These are phyloP conservation scores for Trematosphaeria pertusa DNA, from an alignment of 2,329 filamentous ascomycete genomes.

Conservation along the genomic window DNA sequence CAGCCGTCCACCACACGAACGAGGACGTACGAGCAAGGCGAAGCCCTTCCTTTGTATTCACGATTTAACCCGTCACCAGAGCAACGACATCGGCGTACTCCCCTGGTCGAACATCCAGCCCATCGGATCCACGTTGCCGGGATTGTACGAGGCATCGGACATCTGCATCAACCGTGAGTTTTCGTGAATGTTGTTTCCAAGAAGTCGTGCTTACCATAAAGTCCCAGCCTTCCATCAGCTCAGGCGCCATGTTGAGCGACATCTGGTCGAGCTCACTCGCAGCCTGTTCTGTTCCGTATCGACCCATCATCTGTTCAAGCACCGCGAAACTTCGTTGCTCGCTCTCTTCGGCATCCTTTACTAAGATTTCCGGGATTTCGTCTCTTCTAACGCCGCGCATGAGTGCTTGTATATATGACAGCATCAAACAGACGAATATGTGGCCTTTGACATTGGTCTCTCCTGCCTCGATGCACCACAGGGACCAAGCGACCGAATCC, in stretches of 20 bases:
- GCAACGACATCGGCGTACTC: constrained; percentile 2
- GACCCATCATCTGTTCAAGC: not conserved
- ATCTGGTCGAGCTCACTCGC: not conserved
- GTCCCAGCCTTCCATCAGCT: constrained; percentile 18
- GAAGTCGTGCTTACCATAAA: constrained; percentile 13
- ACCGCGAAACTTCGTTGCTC: constrained; percentile 20
- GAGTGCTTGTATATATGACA: constrained; percentile 30
- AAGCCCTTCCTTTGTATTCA: too few relatives aligned
- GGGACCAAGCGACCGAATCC: constrained; percentile 28
- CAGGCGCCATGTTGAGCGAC: constrained; percentile 5
- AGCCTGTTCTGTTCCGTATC: not conserved
- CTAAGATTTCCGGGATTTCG: constrained; percentile 21
- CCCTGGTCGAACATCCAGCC: constrained; percentile 17
- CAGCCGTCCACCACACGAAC: too few relatives aligned
- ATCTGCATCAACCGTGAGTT: constrained; percentile 8
- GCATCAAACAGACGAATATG: constrained; percentile 27
- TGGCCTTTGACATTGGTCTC: constrained; percentile 42
- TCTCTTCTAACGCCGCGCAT: constrained; percentile 15
- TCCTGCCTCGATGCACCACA: constrained; percentile 32
- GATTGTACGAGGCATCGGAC: constrained; percentile 5
- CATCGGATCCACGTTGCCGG: constrained; percentile 13
- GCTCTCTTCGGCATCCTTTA: constrained; percentile 22
- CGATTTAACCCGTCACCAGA: too few relatives aligned
- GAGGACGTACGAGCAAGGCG: too few relatives aligned
- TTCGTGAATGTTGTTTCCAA: not conserved